These are phyloP conservation scores for Tuber umbilicatum DNA, from an alignment of 495 filamentous ascomycete genomes.

Conservation along the genomic window DNA sequence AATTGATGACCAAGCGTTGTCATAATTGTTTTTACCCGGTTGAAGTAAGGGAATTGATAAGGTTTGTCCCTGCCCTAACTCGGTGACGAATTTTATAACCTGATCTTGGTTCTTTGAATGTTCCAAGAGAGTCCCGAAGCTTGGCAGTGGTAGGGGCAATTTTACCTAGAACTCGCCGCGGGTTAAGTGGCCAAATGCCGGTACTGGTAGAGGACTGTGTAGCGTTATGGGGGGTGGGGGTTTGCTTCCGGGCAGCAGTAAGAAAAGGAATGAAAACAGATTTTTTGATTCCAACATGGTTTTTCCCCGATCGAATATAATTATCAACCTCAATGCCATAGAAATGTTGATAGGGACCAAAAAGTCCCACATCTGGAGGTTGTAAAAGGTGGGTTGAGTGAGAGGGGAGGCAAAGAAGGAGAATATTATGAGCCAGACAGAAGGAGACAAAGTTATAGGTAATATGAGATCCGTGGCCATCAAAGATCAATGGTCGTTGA, in stretches of 20 bases:
- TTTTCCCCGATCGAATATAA: background rate
- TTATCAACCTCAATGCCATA: slow-evolving; percentile 7
- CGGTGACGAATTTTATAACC: background rate
- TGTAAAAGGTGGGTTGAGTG: slow-evolving; percentile 9
- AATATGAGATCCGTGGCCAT: slow-evolving; percentile 15
- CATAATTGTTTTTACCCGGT: background rate
- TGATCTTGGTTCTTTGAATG: background rate
- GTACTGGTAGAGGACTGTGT: slow-evolving; percentile 2
- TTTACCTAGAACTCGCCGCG: slow-evolving; percentile 1
- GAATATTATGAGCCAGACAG: slow-evolving; percentile 3
- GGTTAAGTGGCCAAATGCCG: slow-evolving; percentile 12
- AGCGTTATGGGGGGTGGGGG: slow-evolving; percentile 5
- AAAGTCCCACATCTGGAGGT: slow-evolving; percentile 4
- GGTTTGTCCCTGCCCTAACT: background rate
- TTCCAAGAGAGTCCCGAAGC: background rate
- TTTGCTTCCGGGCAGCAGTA: background rate
- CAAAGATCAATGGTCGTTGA: slow-evolving; percentile 9
- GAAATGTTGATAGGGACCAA: slow-evolving; percentile 1
- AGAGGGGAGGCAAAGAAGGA: background rate
- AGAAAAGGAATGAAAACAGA: background rate
- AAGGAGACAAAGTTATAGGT: slow-evolving; percentile 13
- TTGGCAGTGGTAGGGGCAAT: background rate
- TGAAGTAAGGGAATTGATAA: background rate
- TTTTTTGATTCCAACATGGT: background rate
- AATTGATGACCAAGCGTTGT: no score